Evolutionary conservation across 345 rosid species (phyloP).

Genomic region (Camelina sativa): DNA sequence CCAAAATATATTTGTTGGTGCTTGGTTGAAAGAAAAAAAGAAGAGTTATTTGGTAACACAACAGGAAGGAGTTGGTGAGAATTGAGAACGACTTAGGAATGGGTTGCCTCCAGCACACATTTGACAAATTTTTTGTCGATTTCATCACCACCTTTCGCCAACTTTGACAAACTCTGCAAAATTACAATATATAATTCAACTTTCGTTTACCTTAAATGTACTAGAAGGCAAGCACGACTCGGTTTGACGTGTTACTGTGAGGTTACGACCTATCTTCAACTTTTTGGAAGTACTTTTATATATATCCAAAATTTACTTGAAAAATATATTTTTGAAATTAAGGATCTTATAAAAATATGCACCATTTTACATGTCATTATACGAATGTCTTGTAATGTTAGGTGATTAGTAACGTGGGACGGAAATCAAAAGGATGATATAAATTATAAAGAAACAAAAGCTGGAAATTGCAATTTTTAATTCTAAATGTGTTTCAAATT

Average conservation of each 20-base stretch:
- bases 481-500: not conserved
- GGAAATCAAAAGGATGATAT: not conserved
- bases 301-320: not conserved
- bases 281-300: not conserved
- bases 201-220: slow-evolving; percentile 26
- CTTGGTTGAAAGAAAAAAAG: slow-evolving; percentile 34
- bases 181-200: slow-evolving; percentile 27
- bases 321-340: too few species aligned
- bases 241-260: slow-evolving; percentile 38
- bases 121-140: slow-evolving; percentile 32
- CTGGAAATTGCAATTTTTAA: not conserved
- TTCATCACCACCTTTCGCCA: slow-evolving; percentile 47
- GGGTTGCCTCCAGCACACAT: slow-evolving; percentile 45
- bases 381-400: slow-evolving; percentile 3
- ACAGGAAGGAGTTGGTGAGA: slow-evolving; percentile 38
- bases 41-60: slow-evolving; percentile 33
- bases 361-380: not conserved
- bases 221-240: slow-evolving; percentile 30
- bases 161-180: slow-evolving; percentile 45
- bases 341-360: not conserved
- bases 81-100: slow-evolving; percentile 33
- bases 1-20: slow-evolving; percentile 24
- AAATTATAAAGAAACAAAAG: not conserved
- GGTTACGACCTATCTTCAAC: slow-evolving; percentile 14
- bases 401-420: slow-evolving; percentile 4